Base-by-base conservation (phyloP, 1,284 basidiomycete species). In the Earliella scabrosa region DNA sequence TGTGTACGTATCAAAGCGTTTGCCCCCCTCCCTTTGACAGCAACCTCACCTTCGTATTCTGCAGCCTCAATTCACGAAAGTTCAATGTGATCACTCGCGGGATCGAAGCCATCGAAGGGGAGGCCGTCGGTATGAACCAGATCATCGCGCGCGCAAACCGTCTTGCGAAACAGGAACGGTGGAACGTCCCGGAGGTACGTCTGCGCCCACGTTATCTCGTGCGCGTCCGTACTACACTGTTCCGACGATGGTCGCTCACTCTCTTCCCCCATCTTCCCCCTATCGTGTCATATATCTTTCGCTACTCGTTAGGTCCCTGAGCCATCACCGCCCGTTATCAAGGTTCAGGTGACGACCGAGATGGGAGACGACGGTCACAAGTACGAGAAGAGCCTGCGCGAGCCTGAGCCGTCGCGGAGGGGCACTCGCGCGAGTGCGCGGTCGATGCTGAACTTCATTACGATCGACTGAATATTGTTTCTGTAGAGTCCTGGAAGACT, bases 1-100 rank as follows among this genome's bases (percentile, higher is more conserved):
- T 21, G 52, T 54, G 52, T 54, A 54, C 21, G 52, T 48, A 20
- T n/a, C n/a, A n/a, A n/a, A n/a, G n/a, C n/a, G n/a, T n/a, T n/a
- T n/a, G n/a, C n/a, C n/a, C n/a, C 14, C 16, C 9, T 16, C 16
- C n/a, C 2, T 3, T 24, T 26, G 23, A 26, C 3, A 10, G n/a
- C 31, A 34, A 5, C 13, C n/a, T 9, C 23, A 14, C 27, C 16
- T 2, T 10, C 24, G 21, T 13, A 16, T 16, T 16, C 34, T 21
- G 18, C 39, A 54, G 52, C 16, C 52, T 54, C 4, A 54, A 54
- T 11, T 46, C 45, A 16, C 52, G 52, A 14, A 26, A 54, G 35
- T 36, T 48, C 11, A 48, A 48, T 20, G 38, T 54, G 21, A 39
- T 54, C 31, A 39, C 32, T 26, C 40, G 40, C 18, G 52, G 52